Conservation (phyloP, 768 basidiomycete genomes). For the Tulasnella sp. region DNA sequence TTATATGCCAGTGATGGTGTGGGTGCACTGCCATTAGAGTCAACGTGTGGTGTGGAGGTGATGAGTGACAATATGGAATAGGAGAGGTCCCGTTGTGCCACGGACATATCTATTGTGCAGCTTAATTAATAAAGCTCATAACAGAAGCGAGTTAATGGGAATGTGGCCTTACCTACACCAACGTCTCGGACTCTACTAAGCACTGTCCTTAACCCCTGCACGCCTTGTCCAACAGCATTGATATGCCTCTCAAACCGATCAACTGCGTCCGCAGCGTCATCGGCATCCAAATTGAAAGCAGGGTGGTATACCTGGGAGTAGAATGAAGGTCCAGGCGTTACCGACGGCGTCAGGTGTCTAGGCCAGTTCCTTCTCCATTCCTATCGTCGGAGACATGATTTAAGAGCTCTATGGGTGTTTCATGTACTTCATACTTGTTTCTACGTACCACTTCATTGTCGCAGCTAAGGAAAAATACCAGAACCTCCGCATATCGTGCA, state of each 20-base stretch:
- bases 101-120: slow-evolving; percentile 67
- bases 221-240: slow-evolving; percentile 51
- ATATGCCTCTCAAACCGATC: slow-evolving; percentile 55
- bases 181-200: slow-evolving; percentile 53
- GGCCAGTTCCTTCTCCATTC: slow-evolving; percentile 59
- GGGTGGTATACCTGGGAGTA: slow-evolving; percentile 74
- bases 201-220: slow-evolving; percentile 49
- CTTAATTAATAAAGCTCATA: background rate
- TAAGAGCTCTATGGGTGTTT: background rate
- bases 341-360: slow-evolving; percentile 30
- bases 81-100: slow-evolving; percentile 57
- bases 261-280: slow-evolving; percentile 49
- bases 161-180: slow-evolving; percentile 41
- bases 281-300: slow-evolving; percentile 65
- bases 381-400: slow-evolving; percentile 27
- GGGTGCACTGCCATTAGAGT: slow-evolving; percentile 30
- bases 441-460: slow-evolving; percentile 57
- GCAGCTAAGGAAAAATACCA: slow-evolving; percentile 66
- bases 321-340: slow-evolving; percentile 60
- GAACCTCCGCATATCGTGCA: slow-evolving; percentile 60
- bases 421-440: background rate
- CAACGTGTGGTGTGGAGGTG: slow-evolving; percentile 47
- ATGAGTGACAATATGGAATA: slow-evolving; percentile 64
- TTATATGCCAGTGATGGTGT: background rate
- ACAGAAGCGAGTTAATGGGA: background rate